These are phyloP conservation scores for Cordyceps cateniannulata DNA, from an alignment of 2,329 filamentous ascomycete genomes.

Conservation along the genomic window DNA sequence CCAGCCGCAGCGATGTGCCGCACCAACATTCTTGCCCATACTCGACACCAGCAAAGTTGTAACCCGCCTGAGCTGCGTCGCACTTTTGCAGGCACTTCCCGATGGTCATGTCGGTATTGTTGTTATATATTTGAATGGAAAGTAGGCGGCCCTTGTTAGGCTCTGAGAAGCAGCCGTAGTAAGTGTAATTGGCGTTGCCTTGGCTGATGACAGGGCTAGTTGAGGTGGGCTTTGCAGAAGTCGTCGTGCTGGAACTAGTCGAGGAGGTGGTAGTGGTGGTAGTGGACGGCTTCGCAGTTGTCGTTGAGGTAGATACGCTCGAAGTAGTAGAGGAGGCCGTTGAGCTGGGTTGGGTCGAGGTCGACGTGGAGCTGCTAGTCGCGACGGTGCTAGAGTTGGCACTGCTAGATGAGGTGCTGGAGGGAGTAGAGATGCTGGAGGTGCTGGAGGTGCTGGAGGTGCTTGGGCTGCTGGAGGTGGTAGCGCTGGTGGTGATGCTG, in stretches of 20 bases:
- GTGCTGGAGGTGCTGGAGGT: not conserved
- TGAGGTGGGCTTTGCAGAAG: slow-evolving; percentile 17
- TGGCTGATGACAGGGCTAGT: slow-evolving; percentile 23
- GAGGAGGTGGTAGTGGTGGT: not conserved
- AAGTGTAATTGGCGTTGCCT: slow-evolving; percentile 32
- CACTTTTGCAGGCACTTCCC: slow-evolving; percentile 28
- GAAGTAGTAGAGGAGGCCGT: not conserved
- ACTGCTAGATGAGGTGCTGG: not conserved
- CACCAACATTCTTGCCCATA: slow-evolving; percentile 34
- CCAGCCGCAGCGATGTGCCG: slow-evolving; percentile 25
- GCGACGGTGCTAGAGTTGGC: not conserved
- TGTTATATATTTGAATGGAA: slow-evolving; percentile 23
- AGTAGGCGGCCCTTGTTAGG: slow-evolving; percentile 28
- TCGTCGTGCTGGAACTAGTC: not conserved
- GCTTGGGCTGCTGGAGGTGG: not conserved
- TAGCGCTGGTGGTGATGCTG: not conserved
- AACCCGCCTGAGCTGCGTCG: slow-evolving; percentile 17
- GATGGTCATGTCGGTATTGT: slow-evolving; percentile 27
- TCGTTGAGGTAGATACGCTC: not conserved
- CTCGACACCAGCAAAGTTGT: slow-evolving; percentile 30
- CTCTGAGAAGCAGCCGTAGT: slow-evolving; percentile 29
- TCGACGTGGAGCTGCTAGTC: not conserved
- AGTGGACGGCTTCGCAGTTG: not conserved
- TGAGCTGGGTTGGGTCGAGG: not conserved
- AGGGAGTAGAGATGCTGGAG: not conserved